phyloP scores from a whole-genome alignment of 352 stramenopile genomes.

The Phytopythium delawarense region DNA sequence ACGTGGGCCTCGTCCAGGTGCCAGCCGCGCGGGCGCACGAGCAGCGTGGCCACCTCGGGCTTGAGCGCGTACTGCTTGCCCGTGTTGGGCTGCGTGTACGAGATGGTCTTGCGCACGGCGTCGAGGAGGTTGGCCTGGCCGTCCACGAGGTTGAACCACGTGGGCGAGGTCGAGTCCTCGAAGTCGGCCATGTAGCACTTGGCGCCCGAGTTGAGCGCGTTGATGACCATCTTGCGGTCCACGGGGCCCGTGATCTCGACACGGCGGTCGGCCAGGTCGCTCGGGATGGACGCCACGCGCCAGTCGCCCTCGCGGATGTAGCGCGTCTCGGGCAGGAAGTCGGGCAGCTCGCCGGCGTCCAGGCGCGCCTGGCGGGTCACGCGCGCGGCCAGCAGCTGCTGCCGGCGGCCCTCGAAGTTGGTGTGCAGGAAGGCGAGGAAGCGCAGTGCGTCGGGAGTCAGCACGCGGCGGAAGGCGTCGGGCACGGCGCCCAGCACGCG shows the following conservation, averaged over 20 bases:
- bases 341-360: conserved; percentile 83
- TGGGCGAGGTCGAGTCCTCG: conserved; percentile 92
- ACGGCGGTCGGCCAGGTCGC: conserved; percentile 87
- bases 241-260: conserved; percentile 96
- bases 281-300: conserved; percentile 73
- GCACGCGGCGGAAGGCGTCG: conserved; percentile 76
- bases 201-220: conserved; percentile 93
- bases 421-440: conserved; percentile 90
- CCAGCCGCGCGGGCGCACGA: conserved; percentile 92
- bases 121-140: conserved; percentile 93
- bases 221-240: conserved; percentile 97
- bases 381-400: conserved; percentile 45
- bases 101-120: conserved; percentile 89
- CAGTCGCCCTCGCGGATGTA: conserved; percentile 83
- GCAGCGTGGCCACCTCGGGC: conserved; percentile 80
- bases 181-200: conserved; percentile 97
- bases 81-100: conserved; percentile 61
- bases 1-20: conserved; percentile 95
- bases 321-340: conserved; percentile 84
- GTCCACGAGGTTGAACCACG: conserved; percentile 92
- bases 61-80: conserved; percentile 78
- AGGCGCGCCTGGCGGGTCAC: conserved; percentile 68
- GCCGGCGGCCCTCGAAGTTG: conserved; percentile 75
- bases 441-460: conserved; percentile 88
- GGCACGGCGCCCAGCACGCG: conserved; percentile 81